Percentiles rank a stretch among this genome's conserved stretches.
These are phyloP conservation scores for Murraya paniculata DNA, from an alignment of 345 rosid genomes.

Conservation along the genomic window DNA sequence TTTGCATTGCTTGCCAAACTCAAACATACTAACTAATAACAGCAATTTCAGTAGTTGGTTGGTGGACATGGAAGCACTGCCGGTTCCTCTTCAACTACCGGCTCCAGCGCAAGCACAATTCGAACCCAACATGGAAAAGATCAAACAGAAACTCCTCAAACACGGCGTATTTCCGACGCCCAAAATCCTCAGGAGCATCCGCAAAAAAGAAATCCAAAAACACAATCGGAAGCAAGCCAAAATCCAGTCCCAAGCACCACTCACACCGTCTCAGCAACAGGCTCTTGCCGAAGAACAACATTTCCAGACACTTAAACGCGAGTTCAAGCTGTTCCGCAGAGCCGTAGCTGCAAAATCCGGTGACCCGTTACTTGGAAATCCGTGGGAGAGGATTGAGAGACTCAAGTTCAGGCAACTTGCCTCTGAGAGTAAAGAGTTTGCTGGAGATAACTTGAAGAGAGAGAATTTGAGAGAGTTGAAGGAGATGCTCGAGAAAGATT, in stretches of 20 bases:
- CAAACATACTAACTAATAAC: background rate
- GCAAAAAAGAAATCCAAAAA: slow-evolving; percentile 77
- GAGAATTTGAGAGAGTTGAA: slow-evolving; percentile 66
- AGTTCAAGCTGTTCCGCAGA: slow-evolving; percentile 62
- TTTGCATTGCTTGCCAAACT: background rate
- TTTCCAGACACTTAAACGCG: slow-evolving; percentile 48
- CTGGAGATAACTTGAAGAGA: slow-evolving; percentile 40
- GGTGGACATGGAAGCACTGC: slow-evolving; percentile 51
- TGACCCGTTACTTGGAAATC: slow-evolving; percentile 55
- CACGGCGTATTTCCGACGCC: slow-evolving; percentile 68
- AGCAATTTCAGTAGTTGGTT: background rate
- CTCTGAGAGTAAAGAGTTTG: slow-evolving; percentile 37
- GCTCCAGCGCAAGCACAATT: slow-evolving; percentile 25
- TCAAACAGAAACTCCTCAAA: slow-evolving; percentile 50
- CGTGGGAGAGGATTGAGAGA: slow-evolving; percentile 85
- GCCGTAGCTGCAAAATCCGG: slow-evolving; percentile 26
- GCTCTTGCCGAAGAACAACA: slow-evolving; percentile 47
- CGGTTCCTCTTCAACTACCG: slow-evolving; percentile 29
- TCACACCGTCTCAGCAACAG: slow-evolving; percentile 45
- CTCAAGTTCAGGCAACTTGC: slow-evolving; percentile 58
- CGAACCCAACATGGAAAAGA: slow-evolving; percentile 58
- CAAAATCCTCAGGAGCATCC: slow-evolving; percentile 63
- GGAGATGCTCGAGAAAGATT: slow-evolving; percentile 64
- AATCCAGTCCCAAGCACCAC: slow-evolving; percentile 29
- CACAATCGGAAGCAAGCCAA: slow-evolving; percentile 62